Base-by-base conservation (phyloP, 768 basidiomycete genomes). In the Podaxis pistillaris region DNA sequence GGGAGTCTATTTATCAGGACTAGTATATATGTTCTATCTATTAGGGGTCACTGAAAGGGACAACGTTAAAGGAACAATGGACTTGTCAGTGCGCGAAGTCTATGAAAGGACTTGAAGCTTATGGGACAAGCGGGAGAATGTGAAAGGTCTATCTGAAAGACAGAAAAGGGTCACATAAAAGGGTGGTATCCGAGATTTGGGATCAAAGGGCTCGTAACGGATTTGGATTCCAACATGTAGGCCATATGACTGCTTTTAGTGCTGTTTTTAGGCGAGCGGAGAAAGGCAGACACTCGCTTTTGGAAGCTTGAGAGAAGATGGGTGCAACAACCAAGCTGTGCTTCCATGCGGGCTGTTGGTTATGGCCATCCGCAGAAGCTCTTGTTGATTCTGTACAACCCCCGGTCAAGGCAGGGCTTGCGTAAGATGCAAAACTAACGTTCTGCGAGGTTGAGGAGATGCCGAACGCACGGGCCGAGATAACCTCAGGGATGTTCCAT, bases 331-430 rank as follows among this genome's bases (percentile, higher is more conserved):
- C 15, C 15, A 17, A n/a, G 6, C 33, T 9, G 19, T 4, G 8
- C 33, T 55, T 55, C 54, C 54, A 55, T 40, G 54, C 53, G 53
- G 53, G 53, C 37, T 55, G 38, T 26, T 44, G 26, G 1, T 47
- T 28, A 58, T 19, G 50, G 15, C 28, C 44, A 19, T 15, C 41
- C 41, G n/a, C 41, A 44, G 41, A 44, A 44, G 41, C 13, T 44
- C 41, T 6, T 2, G 7, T 15, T 44, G 15, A n/a, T 5, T 44
- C 57, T 2, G n/a, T 58, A 49, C 56, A 24, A 26, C 44, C 57
- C 7, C 28, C 57, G 57, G 37, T 58, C 28, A 49, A n/a, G 30
- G 6, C 3, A 7, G 36, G 2, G 12, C 17, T 58, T 47, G 46
- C 17, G 57, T 49, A 47, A 49, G 17, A n/a, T n/a, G 41, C 5